Conservation (phyloP, 1,139 yeast species). For the Eremothecium coryli region DNA sequence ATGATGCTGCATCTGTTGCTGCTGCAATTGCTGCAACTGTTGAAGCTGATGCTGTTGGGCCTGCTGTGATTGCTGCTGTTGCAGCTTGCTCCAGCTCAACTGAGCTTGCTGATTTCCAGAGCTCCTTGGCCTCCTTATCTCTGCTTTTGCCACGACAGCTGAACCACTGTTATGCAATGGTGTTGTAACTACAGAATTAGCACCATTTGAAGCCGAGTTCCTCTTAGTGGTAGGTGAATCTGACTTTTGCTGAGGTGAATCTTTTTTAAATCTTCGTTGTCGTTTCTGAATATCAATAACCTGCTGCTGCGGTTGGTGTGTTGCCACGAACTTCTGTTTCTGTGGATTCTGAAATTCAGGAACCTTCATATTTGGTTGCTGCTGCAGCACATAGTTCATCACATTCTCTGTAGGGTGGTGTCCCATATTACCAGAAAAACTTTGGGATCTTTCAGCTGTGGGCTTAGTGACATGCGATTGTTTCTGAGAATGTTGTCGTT, state of each 20-base stretch:
- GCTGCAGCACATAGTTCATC: neutral
- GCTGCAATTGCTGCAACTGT: slow-evolving; percentile 8
- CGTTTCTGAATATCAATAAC: neutral
- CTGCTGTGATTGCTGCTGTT: slow-evolving; percentile 1
- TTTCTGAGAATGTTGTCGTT: slow-evolving; percentile 1
- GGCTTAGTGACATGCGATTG: neutral
- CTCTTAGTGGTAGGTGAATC: neutral
- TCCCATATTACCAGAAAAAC: neutral
- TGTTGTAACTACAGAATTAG: neutral
- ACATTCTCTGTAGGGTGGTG: neutral
- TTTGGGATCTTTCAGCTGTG: neutral
- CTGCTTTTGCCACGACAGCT: neutral
- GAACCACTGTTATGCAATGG: neutral
- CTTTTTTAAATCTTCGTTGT: neutral
- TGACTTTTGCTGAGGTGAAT: neutral
- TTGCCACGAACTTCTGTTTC: neutral
- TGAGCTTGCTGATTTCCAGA: slow-evolving; percentile 3
- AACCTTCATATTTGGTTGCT: neutral
- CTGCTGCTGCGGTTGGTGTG: neutral
- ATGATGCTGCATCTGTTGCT: slow-evolving; percentile 8
- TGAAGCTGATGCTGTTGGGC: neutral
- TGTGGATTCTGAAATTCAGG: neutral
- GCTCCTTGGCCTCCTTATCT: neutral
- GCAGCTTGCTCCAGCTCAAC: neutral
- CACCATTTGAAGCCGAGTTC: neutral